phyloP scores from a whole-genome alignment of 2,329 filamentous ascomycete genomes.

The Microsporum audouinii region DNA sequence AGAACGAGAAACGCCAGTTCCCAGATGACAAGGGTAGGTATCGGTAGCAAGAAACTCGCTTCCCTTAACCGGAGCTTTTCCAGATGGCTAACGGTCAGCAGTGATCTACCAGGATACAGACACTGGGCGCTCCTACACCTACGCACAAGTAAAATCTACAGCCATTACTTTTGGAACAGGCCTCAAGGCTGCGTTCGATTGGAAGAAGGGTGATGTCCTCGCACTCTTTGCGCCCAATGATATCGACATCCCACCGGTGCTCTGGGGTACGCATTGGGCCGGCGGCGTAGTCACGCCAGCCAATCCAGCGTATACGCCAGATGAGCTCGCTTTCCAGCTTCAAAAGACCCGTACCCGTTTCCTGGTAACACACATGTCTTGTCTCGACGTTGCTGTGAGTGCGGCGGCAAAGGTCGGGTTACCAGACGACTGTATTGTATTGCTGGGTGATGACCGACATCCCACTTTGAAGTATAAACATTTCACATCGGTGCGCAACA shows the following conservation, averaged over 20 bases:
- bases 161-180: constrained; percentile 71
- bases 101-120: constrained; percentile 69
- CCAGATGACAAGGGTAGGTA: constrained; percentile 59
- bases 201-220: constrained; percentile 74
- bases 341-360: constrained; percentile 64
- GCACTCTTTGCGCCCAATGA: constrained; percentile 74
- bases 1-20: constrained; percentile 52
- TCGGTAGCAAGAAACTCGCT: constrained; percentile 10
- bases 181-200: constrained; percentile 60
- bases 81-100: constrained; percentile 27
- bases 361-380: constrained; percentile 59
- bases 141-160: constrained; percentile 50
- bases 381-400: constrained; percentile 52
- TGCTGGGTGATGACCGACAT: constrained; percentile 56
- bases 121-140: constrained; percentile 59
- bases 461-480: constrained; percentile 35
- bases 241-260: constrained; percentile 68
- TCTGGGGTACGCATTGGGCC: constrained; percentile 71
- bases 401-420: constrained; percentile 63
- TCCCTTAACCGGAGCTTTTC: background rate
- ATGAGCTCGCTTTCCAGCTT: constrained; percentile 77
- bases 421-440: constrained; percentile 56
- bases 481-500: constrained; percentile 58
- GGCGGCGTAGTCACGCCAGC: constrained; percentile 74
- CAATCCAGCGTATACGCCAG: constrained; percentile 74